Percentiles rank a stretch among this genome's conserved stretches.
phyloP scores from a whole-genome alignment of 495 filamentous ascomycete genomes.

The Penicillium daleae region DNA sequence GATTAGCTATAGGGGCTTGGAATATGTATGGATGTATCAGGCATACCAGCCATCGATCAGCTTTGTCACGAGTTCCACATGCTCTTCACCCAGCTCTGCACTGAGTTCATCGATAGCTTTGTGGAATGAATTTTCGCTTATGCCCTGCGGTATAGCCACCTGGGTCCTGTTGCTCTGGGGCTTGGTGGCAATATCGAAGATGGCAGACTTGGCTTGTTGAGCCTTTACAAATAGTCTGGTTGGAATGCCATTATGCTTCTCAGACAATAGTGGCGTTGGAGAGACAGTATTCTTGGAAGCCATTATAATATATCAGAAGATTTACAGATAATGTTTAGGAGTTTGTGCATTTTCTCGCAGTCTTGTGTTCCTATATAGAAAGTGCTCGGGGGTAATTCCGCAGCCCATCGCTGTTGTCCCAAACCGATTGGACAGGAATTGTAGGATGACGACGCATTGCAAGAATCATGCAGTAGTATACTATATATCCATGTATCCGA shows the following conservation, averaged over 20 bases:
- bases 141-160: conserved; percentile 16
- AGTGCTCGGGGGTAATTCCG: conserved; percentile 7
- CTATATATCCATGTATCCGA: not conserved
- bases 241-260: conserved; percentile 4
- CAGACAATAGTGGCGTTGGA: not conserved
- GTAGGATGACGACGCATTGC: not conserved
- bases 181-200: conserved; percentile 18
- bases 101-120: conserved; percentile 12
- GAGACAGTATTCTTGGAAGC: not conserved
- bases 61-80: conserved; percentile 20
- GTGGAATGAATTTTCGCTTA: conserved; percentile 8
- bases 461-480: not conserved
- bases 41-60: conserved; percentile 20
- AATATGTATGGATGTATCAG: not conserved
- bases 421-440: not conserved
- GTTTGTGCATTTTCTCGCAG: not conserved
- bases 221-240: conserved; percentile 15
- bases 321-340: not conserved
- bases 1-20: not conserved
- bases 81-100: conserved; percentile 9
- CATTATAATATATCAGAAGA: conserved; percentile 5
- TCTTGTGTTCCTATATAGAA: not conserved
- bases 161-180: conserved; percentile 8
- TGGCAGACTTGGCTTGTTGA: conserved; percentile 10
- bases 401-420: not conserved